phyloP scores from a whole-genome alignment of 176 grass and related monocot genomes.

The Hsuehochloa calcarea region DNA sequence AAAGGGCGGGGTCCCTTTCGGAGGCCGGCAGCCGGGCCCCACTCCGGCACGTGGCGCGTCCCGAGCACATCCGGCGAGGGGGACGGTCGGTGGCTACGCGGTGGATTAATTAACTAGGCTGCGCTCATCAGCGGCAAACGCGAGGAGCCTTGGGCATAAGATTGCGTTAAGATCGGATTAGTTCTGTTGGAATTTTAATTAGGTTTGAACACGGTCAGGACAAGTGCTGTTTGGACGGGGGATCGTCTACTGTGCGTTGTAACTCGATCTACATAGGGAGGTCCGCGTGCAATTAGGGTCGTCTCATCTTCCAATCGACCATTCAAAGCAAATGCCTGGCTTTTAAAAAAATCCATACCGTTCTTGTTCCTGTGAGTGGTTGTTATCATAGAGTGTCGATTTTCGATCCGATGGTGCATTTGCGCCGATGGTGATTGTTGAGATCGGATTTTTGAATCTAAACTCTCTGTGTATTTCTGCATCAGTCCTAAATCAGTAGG shows the following conservation, averaged over 20 bases:
- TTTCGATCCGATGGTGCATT: too few species aligned
- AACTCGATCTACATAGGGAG: neutral
- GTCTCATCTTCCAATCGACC: neutral
- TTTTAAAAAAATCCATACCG: too few species aligned
- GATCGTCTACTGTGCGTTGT: neutral
- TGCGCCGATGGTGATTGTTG: too few species aligned
- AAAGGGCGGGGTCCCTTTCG: neutral
- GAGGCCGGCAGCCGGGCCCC: conserved; percentile 28
- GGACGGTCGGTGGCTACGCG: conserved; percentile 1
- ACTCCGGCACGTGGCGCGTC: neutral
- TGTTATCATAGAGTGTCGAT: too few species aligned
- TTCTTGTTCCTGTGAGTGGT: too few species aligned
- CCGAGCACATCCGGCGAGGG: neutral
- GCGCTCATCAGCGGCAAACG: neutral
- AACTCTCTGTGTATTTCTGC: too few species aligned
- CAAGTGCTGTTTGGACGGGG: neutral
- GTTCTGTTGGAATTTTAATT: neutral
- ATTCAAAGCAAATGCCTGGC: neutral
- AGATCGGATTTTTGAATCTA: too few species aligned
- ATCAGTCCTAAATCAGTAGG: too few species aligned
- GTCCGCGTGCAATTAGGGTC: neutral
- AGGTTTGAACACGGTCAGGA: neutral
- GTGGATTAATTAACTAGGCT: neutral
- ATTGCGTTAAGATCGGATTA: neutral
- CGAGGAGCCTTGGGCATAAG: neutral